phyloP scores from a whole-genome alignment of 495 filamentous ascomycete genomes.

The Hyaloscypha variabilis region DNA sequence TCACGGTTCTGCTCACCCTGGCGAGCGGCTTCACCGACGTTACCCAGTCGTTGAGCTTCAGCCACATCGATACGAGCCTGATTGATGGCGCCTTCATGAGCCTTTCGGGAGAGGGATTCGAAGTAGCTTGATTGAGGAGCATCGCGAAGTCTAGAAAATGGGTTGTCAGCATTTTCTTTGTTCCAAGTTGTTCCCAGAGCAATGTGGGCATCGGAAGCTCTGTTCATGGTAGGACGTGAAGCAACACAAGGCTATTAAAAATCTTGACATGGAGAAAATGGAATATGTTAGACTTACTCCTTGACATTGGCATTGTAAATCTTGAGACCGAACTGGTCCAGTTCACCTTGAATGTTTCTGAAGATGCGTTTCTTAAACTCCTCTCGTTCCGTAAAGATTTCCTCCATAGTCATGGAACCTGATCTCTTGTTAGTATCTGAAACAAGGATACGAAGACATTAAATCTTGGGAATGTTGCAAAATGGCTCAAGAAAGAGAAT shows the following conservation, averaged over 20 bases:
- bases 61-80: slow-evolving; percentile 80
- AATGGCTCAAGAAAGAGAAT: neutral
- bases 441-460: neutral
- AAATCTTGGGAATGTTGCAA: neutral
- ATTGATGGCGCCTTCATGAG: slow-evolving; percentile 80
- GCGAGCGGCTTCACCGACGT: slow-evolving; percentile 78
- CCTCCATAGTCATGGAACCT: slow-evolving; percentile 67
- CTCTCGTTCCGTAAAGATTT: slow-evolving; percentile 68
- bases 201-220: too few relatives aligned
- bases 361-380: slow-evolving; percentile 79
- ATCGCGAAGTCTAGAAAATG: too few relatives aligned
- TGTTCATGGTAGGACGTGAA: too few relatives aligned
- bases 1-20: slow-evolving; percentile 76
- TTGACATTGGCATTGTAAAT: slow-evolving; percentile 83
- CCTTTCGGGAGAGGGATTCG: slow-evolving; percentile 74
- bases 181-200: too few relatives aligned
- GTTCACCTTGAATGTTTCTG: slow-evolving; percentile 73
- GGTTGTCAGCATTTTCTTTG: too few relatives aligned
- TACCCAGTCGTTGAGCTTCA: slow-evolving; percentile 74
- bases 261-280: too few relatives aligned
- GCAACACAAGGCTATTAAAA: too few relatives aligned
- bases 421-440: neutral
- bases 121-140: slow-evolving; percentile 78
- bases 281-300: too few relatives aligned
- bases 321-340: slow-evolving; percentile 72